Evolutionary conservation across 306 rosid species (phyloP).

Genomic region (Quercus berberidifolia): DNA sequence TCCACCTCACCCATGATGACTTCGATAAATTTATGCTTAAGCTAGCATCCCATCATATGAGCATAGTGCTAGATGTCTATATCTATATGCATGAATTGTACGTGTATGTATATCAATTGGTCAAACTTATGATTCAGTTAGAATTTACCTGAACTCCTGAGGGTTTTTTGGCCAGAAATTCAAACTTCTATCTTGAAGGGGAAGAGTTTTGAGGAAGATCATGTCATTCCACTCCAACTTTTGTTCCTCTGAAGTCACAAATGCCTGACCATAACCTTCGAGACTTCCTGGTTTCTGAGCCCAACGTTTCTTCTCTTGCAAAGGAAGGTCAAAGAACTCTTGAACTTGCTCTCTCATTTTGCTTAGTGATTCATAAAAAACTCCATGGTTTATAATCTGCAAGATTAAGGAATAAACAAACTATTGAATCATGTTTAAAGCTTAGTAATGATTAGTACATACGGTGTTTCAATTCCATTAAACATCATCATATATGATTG

Average conservation of each 20-base stretch:
- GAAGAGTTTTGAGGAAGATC: constrained; percentile 45
- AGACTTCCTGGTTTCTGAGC: constrained; percentile 43
- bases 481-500: too few relatives aligned
- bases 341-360: constrained; percentile 36
- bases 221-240: constrained; percentile 57
- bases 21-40: too few relatives aligned
- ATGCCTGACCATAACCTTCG: constrained; percentile 56
- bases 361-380: constrained; percentile 10
- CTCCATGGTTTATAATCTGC: constrained; percentile 43
- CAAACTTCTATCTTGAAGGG: constrained; percentile 28
- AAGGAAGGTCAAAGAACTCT: constrained; percentile 41
- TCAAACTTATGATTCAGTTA: neutral
- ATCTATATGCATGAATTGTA: too few relatives aligned
- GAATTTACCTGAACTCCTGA: constrained; percentile 35
- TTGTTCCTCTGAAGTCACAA: constrained; percentile 42
- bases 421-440: neutral
- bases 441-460: too few relatives aligned
- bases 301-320: constrained; percentile 22
- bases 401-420: neutral
- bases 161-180: constrained; percentile 53
- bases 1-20: too few relatives aligned
- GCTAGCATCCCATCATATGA: too few relatives aligned
- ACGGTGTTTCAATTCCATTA: too few relatives aligned
- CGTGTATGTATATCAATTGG: neutral
- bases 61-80: too few relatives aligned